These are phyloP conservation scores for Ceriops zippeliana DNA, from an alignment of 345 rosid species.

Conservation along the genomic window DNA sequence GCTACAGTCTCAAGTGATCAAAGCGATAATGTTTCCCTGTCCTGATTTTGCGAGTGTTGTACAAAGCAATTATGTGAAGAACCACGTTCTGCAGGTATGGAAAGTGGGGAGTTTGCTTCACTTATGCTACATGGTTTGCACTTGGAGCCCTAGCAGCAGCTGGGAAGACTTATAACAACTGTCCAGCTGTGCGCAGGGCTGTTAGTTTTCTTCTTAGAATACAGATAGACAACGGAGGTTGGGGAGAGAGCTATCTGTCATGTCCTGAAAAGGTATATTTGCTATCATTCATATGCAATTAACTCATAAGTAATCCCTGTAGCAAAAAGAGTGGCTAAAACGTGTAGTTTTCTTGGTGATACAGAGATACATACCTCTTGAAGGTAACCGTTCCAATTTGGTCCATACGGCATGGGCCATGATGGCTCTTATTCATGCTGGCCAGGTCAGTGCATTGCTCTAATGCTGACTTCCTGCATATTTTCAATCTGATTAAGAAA, in stretches of 20 bases:
- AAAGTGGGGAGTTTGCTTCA: constrained; percentile 58
- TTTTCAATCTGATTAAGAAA: not conserved
- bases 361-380: constrained; percentile 46
- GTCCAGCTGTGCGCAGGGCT: constrained; percentile 34
- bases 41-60: too few relatives aligned
- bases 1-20: too few relatives aligned
- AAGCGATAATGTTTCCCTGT: too few relatives aligned
- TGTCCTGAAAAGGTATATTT: constrained; percentile 43
- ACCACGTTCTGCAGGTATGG: constrained; percentile 35
- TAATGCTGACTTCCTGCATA: not conserved
- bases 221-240: constrained; percentile 43
- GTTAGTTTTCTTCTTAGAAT: constrained; percentile 42
- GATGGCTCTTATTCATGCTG: constrained; percentile 56
- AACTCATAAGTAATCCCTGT: too few relatives aligned
- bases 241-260: constrained; percentile 60
- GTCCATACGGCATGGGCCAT: constrained; percentile 58
- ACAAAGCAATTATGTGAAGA: too few relatives aligned
- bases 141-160: constrained; percentile 45
- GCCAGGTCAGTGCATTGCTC: constrained; percentile 31
- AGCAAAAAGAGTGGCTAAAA: too few relatives aligned
- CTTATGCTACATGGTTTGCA: constrained; percentile 45
- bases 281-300: too few relatives aligned
- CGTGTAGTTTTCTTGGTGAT: not conserved
- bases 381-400: constrained; percentile 44
- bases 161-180: constrained; percentile 39